phyloP scores from a whole-genome alignment of 1,284 basidiomycete species.

The Cutaneotrichosporon dermatis region DNA sequence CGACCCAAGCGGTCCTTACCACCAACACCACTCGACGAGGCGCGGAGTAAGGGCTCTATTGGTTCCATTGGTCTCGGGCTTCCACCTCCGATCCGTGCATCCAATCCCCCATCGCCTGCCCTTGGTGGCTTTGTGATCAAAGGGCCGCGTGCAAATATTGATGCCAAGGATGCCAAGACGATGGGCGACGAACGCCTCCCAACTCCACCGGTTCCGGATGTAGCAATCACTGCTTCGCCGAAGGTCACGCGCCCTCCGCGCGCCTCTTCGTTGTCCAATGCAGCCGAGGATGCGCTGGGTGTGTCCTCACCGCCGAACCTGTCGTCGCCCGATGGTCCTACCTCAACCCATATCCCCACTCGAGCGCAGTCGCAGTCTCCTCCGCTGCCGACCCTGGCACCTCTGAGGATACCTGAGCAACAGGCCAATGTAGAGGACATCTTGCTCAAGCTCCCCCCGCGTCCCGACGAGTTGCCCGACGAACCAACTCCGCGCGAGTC shows the following conservation, averaged over 20 bases:
- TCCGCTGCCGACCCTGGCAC: neutral
- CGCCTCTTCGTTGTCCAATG: neutral
- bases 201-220: neutral
- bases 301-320: neutral
- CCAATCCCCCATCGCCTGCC: neutral
- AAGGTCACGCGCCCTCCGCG: neutral
- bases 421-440: slow-evolving; percentile 2
- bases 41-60: neutral
- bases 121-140: neutral
- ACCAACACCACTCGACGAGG: neutral
- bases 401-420: slow-evolving; percentile 6
- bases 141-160: neutral
- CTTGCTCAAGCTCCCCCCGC: slow-evolving; percentile 29
- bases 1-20: neutral
- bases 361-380: too few species aligned
- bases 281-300: neutral
- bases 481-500: slow-evolving; percentile 1
- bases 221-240: neutral
- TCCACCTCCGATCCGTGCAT: neutral
- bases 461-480: slow-evolving; percentile 39
- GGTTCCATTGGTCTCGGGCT: neutral
- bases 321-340: neutral
- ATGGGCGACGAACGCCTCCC: too few species aligned
- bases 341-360: too few species aligned
- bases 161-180: neutral